Percentiles rank a stretch among this genome's conserved stretches.
These are phyloP conservation scores for Scutellaria minor DNA, from an alignment of 257 asterid genomes.

Conservation along the genomic window DNA sequence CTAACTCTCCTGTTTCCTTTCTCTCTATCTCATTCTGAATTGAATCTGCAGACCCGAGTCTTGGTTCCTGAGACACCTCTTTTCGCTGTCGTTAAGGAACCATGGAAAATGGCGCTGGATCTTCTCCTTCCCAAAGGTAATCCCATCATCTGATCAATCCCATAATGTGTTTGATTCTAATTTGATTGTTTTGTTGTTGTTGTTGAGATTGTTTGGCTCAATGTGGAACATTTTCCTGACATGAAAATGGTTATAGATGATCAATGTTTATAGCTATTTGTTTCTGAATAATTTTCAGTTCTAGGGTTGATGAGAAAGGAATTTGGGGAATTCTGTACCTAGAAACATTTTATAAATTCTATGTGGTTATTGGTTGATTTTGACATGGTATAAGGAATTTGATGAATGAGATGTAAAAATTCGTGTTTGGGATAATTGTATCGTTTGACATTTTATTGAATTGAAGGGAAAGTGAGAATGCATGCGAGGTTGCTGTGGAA, in stretches of 20 bases:
- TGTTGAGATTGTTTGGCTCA: neutral
- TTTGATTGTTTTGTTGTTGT: neutral
- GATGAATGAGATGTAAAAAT: neutral
- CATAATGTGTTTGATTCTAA: neutral
- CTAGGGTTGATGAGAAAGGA: neutral
- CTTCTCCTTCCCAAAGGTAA: slow-evolving; percentile 57
- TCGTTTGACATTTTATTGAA: slow-evolving; percentile 12
- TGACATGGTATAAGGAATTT: neutral
- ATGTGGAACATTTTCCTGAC: neutral
- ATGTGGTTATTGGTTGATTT: neutral
- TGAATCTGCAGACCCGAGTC: slow-evolving; percentile 36
- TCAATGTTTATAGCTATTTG: neutral
- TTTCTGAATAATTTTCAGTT: neutral
- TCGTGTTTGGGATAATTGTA: slow-evolving; percentile 4
- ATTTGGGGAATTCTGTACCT: slow-evolving; percentile 14
- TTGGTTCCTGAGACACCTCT: slow-evolving; percentile 57
- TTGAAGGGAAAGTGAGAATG: slow-evolving; percentile 52
- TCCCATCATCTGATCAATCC: slow-evolving; percentile 2
- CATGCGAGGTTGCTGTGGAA: slow-evolving; percentile 49
- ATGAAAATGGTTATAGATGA: neutral
- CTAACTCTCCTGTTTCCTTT: slow-evolving; percentile 28
- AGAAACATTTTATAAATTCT: neutral
- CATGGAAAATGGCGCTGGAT: slow-evolving; percentile 57
- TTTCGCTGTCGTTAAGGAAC: slow-evolving; percentile 55
- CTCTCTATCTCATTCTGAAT: slow-evolving; percentile 34